Base-by-base conservation (phyloP, 1,139 yeast genomes). In the Tardiomyces digboiensis region DNA sequence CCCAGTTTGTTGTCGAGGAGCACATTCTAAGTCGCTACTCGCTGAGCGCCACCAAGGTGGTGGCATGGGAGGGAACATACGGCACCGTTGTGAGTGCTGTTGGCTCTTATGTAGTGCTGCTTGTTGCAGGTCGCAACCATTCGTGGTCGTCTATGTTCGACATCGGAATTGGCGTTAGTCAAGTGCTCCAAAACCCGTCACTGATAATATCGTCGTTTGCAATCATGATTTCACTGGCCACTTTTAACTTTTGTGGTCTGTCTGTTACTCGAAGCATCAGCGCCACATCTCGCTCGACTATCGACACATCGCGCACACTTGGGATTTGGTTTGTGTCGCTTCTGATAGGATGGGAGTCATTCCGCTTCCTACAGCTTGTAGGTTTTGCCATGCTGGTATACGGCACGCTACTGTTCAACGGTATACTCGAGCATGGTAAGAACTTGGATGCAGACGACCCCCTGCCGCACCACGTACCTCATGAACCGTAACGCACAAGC, bases 1-100 rank as follows among this genome's bases (percentile, higher is more conserved):
- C 79, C 21, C 94, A 85, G 58, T 85, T 83, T 61, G 93, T 84
- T 6, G 68, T 79, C 38, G 95, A 85, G 58, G 95, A 85, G 57
- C 80, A 79, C 54, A 71, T 84, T 41, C 65, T 85, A 48, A 65
- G 71, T 22, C 67, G 66, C 49, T 71, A 75, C 54, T 67, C 76
- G 14, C 67, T 84, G 42, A 71, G 72, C 10, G 89, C 94, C 1
- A 60, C 82, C 52, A 74, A 74, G 51, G 68, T 84, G 49, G 94
- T 84, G 7, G 86, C 84, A 42, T 78, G 73, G 55, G 94, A 85
- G 61, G 94, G 94, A 1, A 64, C 77, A 33, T 84, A 75, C 56
- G 95, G 94, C 2, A 62, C 74, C 1, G 38, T 64, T 0, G 61
- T 78, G 18, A 71, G 82, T 10, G 49, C 74, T 1, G 41, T 65